Evolutionary conservation across 495 filamentous ascomycete genomes (phyloP).

Genomic region (Podospora pseudoanserina): DNA sequence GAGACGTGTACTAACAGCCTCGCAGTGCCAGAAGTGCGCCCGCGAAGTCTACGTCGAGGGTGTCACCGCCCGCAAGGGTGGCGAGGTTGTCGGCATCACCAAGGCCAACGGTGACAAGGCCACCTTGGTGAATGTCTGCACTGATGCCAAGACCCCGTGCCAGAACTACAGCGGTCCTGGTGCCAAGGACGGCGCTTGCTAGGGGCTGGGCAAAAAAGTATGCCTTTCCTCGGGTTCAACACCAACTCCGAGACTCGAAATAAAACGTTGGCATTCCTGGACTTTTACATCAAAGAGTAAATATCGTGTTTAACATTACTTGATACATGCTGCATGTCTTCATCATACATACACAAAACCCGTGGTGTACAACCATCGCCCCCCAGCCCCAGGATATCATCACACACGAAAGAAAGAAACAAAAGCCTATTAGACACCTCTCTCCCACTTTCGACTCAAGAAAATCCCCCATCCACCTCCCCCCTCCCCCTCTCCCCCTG

Average conservation of each 20-base stretch:
- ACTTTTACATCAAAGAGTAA: no score
- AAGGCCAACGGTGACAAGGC: neutral
- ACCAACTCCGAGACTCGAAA: no score
- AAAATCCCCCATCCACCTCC: neutral
- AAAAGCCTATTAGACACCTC: no score
- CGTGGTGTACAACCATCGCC: neutral
- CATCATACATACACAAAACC: neutral
- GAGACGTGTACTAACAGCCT: neutral
- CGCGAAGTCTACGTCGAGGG: neutral
- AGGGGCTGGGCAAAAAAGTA: neutral
- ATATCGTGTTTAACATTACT: neutral
- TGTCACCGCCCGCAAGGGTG: neutral
- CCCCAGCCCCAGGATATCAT: neutral
- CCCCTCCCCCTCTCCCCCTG: neutral
- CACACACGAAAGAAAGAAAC: neutral
- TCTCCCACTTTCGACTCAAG: neutral
- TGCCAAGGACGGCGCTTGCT: neutral
- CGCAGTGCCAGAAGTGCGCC: neutral
- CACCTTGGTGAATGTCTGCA: neutral
- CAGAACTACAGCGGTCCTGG: neutral
- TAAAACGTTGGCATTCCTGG: no score
- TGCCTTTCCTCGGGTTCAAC: neutral
- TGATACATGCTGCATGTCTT: neutral
- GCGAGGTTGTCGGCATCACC: neutral
- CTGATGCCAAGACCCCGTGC: neutral